Conservation (phyloP, 352 stramenopile species). For the Phytophthora aleatoria region DNA sequence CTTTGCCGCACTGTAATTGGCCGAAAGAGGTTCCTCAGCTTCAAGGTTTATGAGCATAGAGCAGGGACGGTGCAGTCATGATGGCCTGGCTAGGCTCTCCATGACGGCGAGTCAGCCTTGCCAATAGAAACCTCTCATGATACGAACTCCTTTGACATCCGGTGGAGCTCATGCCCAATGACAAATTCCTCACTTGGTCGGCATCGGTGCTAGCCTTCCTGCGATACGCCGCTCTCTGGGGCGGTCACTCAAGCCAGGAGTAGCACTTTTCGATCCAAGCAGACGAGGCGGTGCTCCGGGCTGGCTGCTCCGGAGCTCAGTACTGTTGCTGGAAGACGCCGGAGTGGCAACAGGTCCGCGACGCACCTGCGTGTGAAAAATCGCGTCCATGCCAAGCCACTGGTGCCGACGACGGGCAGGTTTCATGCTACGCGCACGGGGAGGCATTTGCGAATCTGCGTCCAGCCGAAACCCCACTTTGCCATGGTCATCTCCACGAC, state of each 20-base stretch:
- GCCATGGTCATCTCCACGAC: constrained; percentile 36
- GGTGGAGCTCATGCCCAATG: not conserved
- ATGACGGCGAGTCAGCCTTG: constrained; percentile 9
- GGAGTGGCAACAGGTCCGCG: constrained; percentile 10
- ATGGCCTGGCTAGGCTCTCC: not conserved
- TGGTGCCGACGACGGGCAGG: constrained; percentile 5
- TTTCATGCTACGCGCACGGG: constrained; percentile 1
- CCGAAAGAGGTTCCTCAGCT: not conserved
- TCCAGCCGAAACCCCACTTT: constrained; percentile 12
- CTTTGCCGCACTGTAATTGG: not conserved
- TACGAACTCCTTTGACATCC: constrained; percentile 5
- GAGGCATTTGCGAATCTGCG: constrained; percentile 43
- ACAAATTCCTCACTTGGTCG: not conserved
- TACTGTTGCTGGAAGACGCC: constrained; percentile 25
- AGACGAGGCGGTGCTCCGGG: constrained; percentile 17
- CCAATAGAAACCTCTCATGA: not conserved
- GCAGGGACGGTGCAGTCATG: not conserved
- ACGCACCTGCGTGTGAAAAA: constrained; percentile 26
- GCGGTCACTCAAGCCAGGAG: constrained; percentile 9
- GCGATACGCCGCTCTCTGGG: constrained; percentile 1
- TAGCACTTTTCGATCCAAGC: not conserved
- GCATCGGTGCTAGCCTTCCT: not conserved
- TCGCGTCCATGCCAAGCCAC: constrained; percentile 10
- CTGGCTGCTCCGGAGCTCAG: constrained; percentile 6
- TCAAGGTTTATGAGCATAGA: constrained; percentile 10